Base-by-base conservation (phyloP, 2,329 filamentous ascomycete genomes). In the Thielaviopsis euricoi region DNA sequence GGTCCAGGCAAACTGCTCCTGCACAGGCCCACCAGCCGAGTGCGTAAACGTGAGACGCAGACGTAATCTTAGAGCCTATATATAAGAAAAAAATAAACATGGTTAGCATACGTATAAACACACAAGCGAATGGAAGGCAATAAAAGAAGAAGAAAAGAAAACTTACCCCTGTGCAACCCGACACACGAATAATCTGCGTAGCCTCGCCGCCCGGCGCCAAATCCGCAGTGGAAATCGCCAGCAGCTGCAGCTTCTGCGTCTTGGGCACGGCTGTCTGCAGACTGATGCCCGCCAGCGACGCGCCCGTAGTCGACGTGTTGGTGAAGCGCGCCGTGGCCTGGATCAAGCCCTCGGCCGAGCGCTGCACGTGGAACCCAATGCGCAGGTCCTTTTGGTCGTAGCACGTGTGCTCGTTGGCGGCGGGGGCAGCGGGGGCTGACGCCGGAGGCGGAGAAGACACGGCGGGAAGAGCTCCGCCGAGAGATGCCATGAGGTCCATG, bases 1-100 rank as follows among this genome's bases (percentile, higher is more conserved):
- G 29, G 87, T 85, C 93, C 93, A 98, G 73, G 96, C 94, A 60
- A 97, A 89, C 72, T 97, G 90, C 67, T 98, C 93, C 68, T 86
- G 85, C 19, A 94, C 77, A 62, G 85, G 79, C 56, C 82, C 82
- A 23, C 76, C 80, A 59, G 80, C 79, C 59, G 85, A 81, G 69
- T 86, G 86, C 37, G 80, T 74, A 69, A 89, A 97, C 59, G 81
- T 83, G 66, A 98, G 81, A 71, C 89, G 89, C 66, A 98, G 74
- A 67, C 93, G 83, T 65, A 98, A 75, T 62, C 91, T 82, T 62
- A 98, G 79, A 63, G 86, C 78, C 93, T 96, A 65, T 37, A n/a
- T n/a, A n/a, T n/a, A n/a, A n/a, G n/a, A n/a, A n/a, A n/a, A n/a
- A n/a, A n/a, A n/a, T n/a, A 63, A 49, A 33, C 49, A 53, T 52